A percentile compares a stretch with the other conserved stretches of the same genome.
phyloP scores from a whole-genome alignment of 805 yeast genomes.

The Hanseniaspora lindneri region DNA sequence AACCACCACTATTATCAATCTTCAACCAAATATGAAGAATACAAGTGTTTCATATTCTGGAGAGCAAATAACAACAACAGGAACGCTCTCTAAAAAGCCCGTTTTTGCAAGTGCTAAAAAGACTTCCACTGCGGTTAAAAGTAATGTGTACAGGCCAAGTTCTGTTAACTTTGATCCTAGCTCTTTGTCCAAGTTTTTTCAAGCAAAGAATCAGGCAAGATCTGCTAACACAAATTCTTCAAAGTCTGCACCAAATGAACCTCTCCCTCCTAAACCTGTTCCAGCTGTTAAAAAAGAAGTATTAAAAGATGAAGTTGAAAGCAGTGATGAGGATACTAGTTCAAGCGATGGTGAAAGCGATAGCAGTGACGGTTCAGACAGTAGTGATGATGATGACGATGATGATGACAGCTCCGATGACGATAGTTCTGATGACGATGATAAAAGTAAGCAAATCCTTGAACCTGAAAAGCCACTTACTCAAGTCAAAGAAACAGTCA shows the following conservation, averaged over 20 bases:
- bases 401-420: conserved; percentile 30
- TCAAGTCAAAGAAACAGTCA: conserved; percentile 17
- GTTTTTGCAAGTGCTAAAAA: not conserved
- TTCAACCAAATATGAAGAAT: conserved; percentile 14
- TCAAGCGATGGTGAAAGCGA: conserved; percentile 17
- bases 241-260: too few relatives aligned
- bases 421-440: conserved; percentile 22
- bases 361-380: conserved; percentile 22
- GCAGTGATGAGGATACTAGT: conserved; percentile 6
- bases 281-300: not conserved
- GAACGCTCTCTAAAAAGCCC: not conserved
- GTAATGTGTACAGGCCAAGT: not conserved
- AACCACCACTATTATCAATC: conserved; percentile 9
- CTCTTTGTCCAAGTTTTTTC: conserved; percentile 29
- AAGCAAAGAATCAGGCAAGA: conserved; percentile 25
- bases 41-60: conserved; percentile 10
- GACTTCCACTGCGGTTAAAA: not conserved
- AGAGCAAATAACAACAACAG: conserved; percentile 10
- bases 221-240: not conserved
- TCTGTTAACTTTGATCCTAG: conserved; percentile 28
- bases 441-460: too few relatives aligned
- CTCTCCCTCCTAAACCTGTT: not conserved
- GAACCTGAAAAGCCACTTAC: not conserved
- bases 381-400: conserved; percentile 36
- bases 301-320: not conserved